Conservation (phyloP, 1,284 basidiomycete genomes). For the Megacollybia platyphylla region DNA sequence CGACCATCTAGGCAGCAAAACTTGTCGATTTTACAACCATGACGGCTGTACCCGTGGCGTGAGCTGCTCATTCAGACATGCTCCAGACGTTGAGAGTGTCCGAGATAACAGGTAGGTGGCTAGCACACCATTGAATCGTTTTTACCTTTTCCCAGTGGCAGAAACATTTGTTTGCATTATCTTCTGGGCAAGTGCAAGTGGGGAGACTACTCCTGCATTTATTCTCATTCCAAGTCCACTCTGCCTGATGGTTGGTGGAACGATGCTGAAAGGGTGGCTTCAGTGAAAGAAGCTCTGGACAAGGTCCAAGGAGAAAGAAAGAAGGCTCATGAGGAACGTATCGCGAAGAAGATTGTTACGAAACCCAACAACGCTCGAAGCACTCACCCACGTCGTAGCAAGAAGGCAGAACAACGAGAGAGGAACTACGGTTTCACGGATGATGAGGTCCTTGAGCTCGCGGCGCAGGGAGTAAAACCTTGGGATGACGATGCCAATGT, state of each 20-base stretch:
- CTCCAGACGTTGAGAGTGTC: slow-evolving; percentile 20
- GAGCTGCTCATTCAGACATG: slow-evolving; percentile 32
- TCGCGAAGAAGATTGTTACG: too few species aligned
- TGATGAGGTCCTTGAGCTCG: slow-evolving; percentile 21
- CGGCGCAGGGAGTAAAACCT: slow-evolving; percentile 26
- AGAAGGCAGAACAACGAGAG: slow-evolving; percentile 9
- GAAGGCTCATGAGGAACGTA: not conserved
- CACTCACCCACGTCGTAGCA: too few species aligned
- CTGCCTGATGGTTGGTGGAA: slow-evolving; percentile 21
- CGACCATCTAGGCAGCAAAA: slow-evolving; percentile 31
- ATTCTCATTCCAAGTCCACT: slow-evolving; percentile 19
- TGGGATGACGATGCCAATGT: slow-evolving; percentile 32
- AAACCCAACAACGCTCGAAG: too few species aligned
- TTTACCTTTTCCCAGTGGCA: slow-evolving; percentile 14
- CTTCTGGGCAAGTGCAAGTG: slow-evolving; percentile 22
- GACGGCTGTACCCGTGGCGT: slow-evolving; percentile 25
- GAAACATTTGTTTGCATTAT: slow-evolving; percentile 24
- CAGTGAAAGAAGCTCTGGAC: slow-evolving; percentile 1
- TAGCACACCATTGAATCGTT: too few species aligned
- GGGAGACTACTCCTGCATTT: slow-evolving; percentile 17
- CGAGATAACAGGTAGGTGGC: too few species aligned
- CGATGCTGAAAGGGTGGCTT: not conserved
- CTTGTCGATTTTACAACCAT: slow-evolving; percentile 41
- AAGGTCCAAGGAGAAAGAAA: slow-evolving; percentile 2
- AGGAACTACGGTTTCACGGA: slow-evolving; percentile 21